Conservation (phyloP, 1,284 basidiomycete species). For the Marasmius fiardii region DNA sequence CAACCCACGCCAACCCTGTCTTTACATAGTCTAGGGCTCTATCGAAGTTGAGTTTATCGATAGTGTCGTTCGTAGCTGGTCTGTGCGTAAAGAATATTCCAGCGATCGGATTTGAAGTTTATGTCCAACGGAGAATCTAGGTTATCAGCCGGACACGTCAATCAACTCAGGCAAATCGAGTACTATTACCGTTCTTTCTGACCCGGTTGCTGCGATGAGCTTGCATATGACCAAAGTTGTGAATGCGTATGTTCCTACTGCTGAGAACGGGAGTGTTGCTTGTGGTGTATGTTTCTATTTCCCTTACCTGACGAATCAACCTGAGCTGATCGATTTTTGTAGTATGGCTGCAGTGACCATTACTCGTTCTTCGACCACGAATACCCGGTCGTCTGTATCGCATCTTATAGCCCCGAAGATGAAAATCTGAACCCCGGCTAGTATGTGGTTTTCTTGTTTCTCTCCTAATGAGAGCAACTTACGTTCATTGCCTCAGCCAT, state of each 20-base stretch:
- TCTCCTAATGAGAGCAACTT: too few species aligned
- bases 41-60: too few species aligned
- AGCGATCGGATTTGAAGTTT: not conserved
- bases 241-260: not conserved
- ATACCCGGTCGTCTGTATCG: not conserved
- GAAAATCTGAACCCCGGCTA: not conserved
- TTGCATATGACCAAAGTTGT: not conserved
- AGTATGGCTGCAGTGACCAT: not conserved
- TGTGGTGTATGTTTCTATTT: not conserved
- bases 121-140: not conserved
- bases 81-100: not conserved
- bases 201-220: not conserved
- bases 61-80: not conserved
- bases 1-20: too few species aligned
- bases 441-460: not conserved
- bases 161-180: not conserved
- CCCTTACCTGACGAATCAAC: too few species aligned
- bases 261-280: not conserved
- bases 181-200: not conserved
- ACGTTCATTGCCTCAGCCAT: too few species aligned
- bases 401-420: not conserved
- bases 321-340: not conserved
- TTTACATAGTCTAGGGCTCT: too few species aligned
- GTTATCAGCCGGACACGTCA: not conserved
- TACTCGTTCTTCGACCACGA: not conserved